Base-by-base conservation (phyloP, 345 rosid species). In the Eucalyptus marginata region DNA sequence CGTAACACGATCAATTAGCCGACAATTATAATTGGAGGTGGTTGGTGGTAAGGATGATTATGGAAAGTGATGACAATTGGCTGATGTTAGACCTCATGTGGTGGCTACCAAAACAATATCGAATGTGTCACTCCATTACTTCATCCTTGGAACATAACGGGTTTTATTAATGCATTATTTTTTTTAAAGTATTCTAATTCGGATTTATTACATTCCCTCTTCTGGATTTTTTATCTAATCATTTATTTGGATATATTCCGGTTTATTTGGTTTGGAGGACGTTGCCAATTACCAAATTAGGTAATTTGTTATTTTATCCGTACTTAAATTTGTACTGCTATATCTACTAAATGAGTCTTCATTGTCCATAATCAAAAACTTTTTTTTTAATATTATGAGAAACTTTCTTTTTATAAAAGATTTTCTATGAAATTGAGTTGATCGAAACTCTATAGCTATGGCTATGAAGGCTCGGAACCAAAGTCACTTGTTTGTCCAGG, bases 111-210 rank as follows among this genome's bases (percentile, higher is more conserved):
- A 64, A 64, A 33, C 2, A 14, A n/a, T 64, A n/a, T 64, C 10
- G 5, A 29, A 64, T n/a, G 8, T 56, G 62, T 4, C 13, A 4
- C 13, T 56, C 62, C 18, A 13, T 29, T n/a, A 29, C 18, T 62
- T n/a, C 17, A 29, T 29, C 68, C 16, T 62, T 0, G 0, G 0
- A 62, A 13, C 8, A 29, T 29, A 62, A 29, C 0, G 4, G 0
- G 8, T 59, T 27, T 0, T 0, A 59, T 29, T 29, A 62, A 11
- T 27, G 13, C 0, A 14, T 29, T 13, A 29, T 62, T n/a, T n/a
- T n/a, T n/a, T n/a, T n/a, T n/a, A n/a, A n/a, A 36, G 40, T 25
- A 58, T 25, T 2, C n/a, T 24, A 62, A 62, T 29, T 29, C 3
- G 7, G 33, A 4, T 62, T 62, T 13, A 62, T 62, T 12, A 13